Evolutionary conservation across 2,329 filamentous ascomycete genomes (phyloP).

Genomic region (Talaromyces funiculosus): DNA sequence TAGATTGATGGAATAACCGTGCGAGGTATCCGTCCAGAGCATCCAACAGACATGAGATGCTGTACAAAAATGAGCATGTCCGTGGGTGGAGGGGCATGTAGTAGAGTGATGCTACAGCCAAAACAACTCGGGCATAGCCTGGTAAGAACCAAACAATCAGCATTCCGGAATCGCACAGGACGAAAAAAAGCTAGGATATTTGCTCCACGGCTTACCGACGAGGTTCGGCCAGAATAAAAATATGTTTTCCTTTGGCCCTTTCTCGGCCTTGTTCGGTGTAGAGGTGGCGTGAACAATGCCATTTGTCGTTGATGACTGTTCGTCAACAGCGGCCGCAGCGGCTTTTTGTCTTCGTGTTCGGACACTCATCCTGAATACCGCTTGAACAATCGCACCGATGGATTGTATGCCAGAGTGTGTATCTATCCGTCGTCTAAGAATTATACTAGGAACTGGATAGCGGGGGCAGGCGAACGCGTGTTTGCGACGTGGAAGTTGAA

Average conservation of each 20-base stretch:
- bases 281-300: constrained; percentile 27
- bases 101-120: constrained; percentile 87
- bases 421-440: neutral
- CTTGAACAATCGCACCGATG: neutral
- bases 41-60: constrained; percentile 88
- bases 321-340: constrained; percentile 26
- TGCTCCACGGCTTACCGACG: constrained; percentile 55
- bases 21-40: constrained; percentile 94
- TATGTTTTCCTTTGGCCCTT: constrained; percentile 60
- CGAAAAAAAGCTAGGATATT: neutral
- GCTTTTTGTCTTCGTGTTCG: constrained; percentile 38
- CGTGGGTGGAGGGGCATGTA: constrained; percentile 99
- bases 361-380: constrained; percentile 27
- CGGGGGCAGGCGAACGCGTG: neutral
- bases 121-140: constrained; percentile 73
- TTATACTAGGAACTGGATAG: neutral
- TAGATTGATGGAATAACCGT: constrained; percentile 79
- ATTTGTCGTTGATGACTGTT: constrained; percentile 27
- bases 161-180: neutral
- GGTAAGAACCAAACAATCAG: constrained; percentile 1
- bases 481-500: neutral
- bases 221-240: constrained; percentile 78
- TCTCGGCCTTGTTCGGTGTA: constrained; percentile 25
- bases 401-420: neutral
- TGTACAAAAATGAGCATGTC: constrained; percentile 81